Conservation (phyloP, 1,284 basidiomycete species). For the Apiotrichum sp. region DNA sequence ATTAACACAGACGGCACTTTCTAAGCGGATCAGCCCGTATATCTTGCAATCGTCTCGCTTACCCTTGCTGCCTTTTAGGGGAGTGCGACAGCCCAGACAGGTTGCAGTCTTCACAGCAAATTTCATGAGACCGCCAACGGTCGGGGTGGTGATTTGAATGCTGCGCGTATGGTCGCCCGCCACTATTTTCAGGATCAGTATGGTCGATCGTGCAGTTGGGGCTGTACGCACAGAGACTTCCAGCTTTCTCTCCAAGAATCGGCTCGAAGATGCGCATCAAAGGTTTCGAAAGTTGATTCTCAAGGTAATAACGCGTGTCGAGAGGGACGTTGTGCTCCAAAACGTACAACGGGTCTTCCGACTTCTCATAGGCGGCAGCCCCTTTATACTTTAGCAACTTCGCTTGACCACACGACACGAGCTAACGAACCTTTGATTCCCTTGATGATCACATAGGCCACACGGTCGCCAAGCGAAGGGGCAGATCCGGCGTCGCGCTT, state of each 20-base stretch:
- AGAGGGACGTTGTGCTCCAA: constrained; percentile 94
- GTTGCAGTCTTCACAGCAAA: constrained; percentile 91
- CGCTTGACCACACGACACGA: neutral
- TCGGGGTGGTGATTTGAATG: constrained; percentile 90
- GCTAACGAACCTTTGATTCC: constrained; percentile 68
- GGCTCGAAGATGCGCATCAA: constrained; percentile 95
- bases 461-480: constrained; percentile 86
- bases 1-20: constrained; percentile 87
- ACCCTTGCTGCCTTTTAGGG: constrained; percentile 66
- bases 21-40: constrained; percentile 47
- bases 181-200: constrained; percentile 52
- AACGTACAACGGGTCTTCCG: constrained; percentile 91
- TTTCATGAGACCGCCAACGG: constrained; percentile 91
- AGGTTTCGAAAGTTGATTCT: constrained; percentile 92
- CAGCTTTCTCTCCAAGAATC: constrained; percentile 85
- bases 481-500: constrained; percentile 92
- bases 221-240: constrained; percentile 62
- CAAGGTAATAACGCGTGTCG: constrained; percentile 93
- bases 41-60: constrained; percentile 15
- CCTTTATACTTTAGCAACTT: constrained; percentile 50
- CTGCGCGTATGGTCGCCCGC: constrained; percentile 88
- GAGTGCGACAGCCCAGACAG: constrained; percentile 88
- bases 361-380: constrained; percentile 96
- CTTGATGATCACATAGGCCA: constrained; percentile 95
- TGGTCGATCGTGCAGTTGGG: neutral